Base-by-base conservation (phyloP, 2,329 filamentous ascomycete genomes). In the Fusarium vanettenii region DNA sequence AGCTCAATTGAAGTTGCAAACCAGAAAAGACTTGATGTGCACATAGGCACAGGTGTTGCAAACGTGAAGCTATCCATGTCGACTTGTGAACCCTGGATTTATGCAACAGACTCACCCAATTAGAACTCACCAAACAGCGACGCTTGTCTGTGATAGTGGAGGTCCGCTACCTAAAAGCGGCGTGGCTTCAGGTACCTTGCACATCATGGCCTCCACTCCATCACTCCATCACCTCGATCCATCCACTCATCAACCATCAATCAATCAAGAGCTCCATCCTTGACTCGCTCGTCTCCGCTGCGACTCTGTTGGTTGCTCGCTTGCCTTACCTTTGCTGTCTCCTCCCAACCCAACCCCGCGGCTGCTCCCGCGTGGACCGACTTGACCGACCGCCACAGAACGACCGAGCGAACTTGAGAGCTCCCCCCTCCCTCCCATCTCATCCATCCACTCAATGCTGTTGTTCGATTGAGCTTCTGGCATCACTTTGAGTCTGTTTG, bases 301-400 rank as follows among this genome's bases (percentile, higher is more conserved):
- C 22, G 43, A 33, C 48, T 39, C 48, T 39, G 60, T 52, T 63
- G 43, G 60, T 48, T 43, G 27, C 35, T 35, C 37, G 29, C 27
- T 50, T 20, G 20, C n/a, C 20, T 57, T 37, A 35, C 22, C 60
- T 41, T 20, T 27, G 20, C 57, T 18, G n/a, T 39, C 31, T 27
- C 33, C n/a, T 16, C 25, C 43, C 20, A 31, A 31, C 35, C 59
- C 55, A 52, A 69, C 69, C 69, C 72, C 69, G 62, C 72, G 72
- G 72, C 66, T 74, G 69, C 73, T 74, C 69, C 72, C 72, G 72
- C 59, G 50, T 75, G 72, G 69, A 73, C 68, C 72, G 72, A 74
- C 29, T 66, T 70, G 57, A 74, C 68, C 63, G 69, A 66, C 72
- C 59, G 69, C 72, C 73, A 66, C 72, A 66, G 63, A 74, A 70